Evolutionary conservation across 306 rosid genomes (phyloP), one percentile per base, ranked within the genome.

Genomic region (Sphenostylis stenocarpa): DNA sequence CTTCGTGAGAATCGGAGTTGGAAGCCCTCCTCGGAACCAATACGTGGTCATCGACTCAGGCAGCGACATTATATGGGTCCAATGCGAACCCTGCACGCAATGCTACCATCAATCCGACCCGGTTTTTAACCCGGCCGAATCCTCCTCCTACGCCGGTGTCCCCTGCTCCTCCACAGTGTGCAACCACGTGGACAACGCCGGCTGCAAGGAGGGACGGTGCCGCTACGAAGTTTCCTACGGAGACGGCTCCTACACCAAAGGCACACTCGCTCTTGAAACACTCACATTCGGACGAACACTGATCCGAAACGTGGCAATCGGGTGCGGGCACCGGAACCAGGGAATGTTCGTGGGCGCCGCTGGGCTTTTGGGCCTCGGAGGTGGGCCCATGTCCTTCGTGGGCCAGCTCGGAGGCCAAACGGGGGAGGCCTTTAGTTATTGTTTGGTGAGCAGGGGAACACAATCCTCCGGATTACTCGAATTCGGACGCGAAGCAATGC

Each of bases 291-390:
- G 97, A 13, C 78, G 84, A 43, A 86, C 92, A 13, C 31, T 86
- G 60, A 87, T 95, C 84, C 86, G 85, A 5, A 79, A 87, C 29
- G 87, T 92, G 8, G 99, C 97, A 10, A 95, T 95, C 76, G 99
- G 99, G 20, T 95, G 99, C 61, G 99, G 99, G 39, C 99, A 95
- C 69, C 75, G 80, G 70, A 95, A 95, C 44, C 93, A 77, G 66
- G 99, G 99, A 7, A 95, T 95, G 99, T 95, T 95, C 43, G 89
- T 95, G 0, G 99, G 96, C 63, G 99, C 99, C 1, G 97, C 99
- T 0, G 99, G 99, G 20, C 72, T 95, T 19, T 76, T 95, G 79
- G 99, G 99, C 17, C 91, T 95, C 14, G 99, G 99, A 3, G 88
- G 93, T 15, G 99, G 99, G 67, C 75, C 96, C 77, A 84, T 95